Base-by-base conservation (phyloP, 768 basidiomycete species). In the Kwoniella dejecticola region DNA sequence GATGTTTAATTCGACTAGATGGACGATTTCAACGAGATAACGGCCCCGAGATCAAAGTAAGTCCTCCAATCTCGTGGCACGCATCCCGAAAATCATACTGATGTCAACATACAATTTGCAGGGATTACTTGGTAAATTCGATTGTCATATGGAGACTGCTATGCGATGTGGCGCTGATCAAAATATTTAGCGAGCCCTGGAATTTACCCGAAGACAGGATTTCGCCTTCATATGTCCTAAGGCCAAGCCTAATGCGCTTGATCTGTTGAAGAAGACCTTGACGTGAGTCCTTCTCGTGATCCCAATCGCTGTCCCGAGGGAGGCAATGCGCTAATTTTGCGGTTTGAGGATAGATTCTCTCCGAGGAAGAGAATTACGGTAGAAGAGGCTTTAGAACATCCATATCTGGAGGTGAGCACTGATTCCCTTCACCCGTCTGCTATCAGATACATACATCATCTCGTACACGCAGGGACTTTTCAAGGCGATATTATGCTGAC, bases 11-110 rank as follows among this genome's bases (percentile, higher is more conserved):
- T n/a, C n/a, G n/a, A n/a, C n/a, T 89, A 17, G 8, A 86, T 96
- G 73, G 94, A 96, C 70, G 93, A 96, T 73, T 95, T 96, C 77
- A 91, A 95, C 67, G 91, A 90, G 5, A 95, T 95, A 73, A 90
- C 87, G 19, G 89, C 89, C 3, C 81, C 84, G 7, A 79, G 89
- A 45, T 87, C 89, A 17, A 77, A 77, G 76, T 79, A 49, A 65
- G 74, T 70, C 26, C 3, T 6, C 49, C n/a, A n/a, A n/a, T n/a
- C n/a, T n/a, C n/a, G n/a, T n/a, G n/a, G n/a, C n/a, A n/a, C n/a
- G n/a, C n/a, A n/a, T n/a, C n/a, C n/a, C n/a, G n/a, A n/a, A n/a
- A n/a, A n/a, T n/a, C n/a, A n/a, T n/a, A n/a, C n/a, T n/a, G n/a
- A n/a, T n/a, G n/a, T n/a, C n/a, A n/a, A n/a, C n/a, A n/a, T n/a